Conservation (phyloP, 768 basidiomycete species). For the Multifurca ochricompacta region DNA sequence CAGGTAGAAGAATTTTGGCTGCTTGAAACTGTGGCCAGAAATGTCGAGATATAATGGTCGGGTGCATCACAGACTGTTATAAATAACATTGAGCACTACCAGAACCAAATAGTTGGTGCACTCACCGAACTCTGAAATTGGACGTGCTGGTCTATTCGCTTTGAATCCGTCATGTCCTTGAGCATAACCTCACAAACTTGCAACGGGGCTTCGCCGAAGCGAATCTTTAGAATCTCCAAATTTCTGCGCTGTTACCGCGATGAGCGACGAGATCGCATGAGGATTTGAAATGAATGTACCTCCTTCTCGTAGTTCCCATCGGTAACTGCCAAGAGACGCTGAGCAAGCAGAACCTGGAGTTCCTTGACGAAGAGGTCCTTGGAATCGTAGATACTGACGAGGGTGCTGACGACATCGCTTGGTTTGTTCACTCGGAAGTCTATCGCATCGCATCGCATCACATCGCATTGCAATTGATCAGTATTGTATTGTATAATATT, state of each 20-base stretch:
- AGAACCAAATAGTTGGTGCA: neutral
- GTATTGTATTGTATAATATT: neutral
- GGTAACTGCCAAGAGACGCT: conserved; percentile 69
- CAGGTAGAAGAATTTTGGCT: conserved; percentile 70
- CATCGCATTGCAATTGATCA: no score
- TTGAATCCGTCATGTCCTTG: conserved; percentile 93
- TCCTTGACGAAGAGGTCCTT: conserved; percentile 96
- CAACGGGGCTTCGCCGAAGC: conserved; percentile 88
- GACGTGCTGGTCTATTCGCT: conserved; percentile 80
- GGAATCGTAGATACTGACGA: conserved; percentile 96
- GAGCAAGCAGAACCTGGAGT: conserved; percentile 84
- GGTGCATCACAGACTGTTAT: conserved; percentile 63
- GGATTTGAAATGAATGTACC: conserved; percentile 28
- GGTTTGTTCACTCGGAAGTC: conserved; percentile 90
- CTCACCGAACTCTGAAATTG: conserved; percentile 65
- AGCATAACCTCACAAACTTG: conserved; percentile 99
- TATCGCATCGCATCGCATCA: no score
- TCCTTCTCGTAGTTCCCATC: conserved; percentile 75
- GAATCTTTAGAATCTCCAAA: conserved; percentile 89
- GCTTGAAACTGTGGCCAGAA: conserved; percentile 91
- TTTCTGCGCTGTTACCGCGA: conserved; percentile 60
- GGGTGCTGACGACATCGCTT: conserved; percentile 89
- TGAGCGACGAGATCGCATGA: neutral
- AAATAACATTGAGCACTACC: neutral
- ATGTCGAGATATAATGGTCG: conserved; percentile 85